phyloP scores from a whole-genome alignment of 495 filamentous ascomycete species.

The Trichoderma virens region DNA sequence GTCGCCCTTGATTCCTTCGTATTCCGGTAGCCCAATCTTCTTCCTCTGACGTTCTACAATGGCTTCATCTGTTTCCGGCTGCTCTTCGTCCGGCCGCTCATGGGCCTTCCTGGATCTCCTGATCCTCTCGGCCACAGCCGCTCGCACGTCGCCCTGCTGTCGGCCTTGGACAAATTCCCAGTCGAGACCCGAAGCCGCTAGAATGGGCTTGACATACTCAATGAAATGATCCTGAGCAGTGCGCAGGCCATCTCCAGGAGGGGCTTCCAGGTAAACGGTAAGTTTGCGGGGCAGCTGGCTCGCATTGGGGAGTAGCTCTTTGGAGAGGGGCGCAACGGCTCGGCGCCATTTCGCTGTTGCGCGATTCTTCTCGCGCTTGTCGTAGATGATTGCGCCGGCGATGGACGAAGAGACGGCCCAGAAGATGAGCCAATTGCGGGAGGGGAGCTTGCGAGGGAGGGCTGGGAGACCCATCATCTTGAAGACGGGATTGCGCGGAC shows the following conservation, averaged over 20 bases:
- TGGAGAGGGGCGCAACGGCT: conserved; percentile 76
- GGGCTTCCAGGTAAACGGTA: conserved; percentile 76
- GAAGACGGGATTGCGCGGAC: conserved; percentile 57
- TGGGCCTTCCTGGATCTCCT: conserved; percentile 58
- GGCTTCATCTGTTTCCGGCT: conserved; percentile 45
- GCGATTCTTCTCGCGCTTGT: conserved; percentile 78
- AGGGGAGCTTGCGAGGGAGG: conserved; percentile 77
- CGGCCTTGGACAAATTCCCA: conserved; percentile 92
- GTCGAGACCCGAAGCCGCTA: conserved; percentile 84
- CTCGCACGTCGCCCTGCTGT: conserved; percentile 79
- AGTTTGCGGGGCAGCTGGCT: conserved; percentile 70
- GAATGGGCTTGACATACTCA: conserved; percentile 88
- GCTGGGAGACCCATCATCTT: conserved; percentile 77
- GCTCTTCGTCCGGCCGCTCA: conserved; percentile 35
- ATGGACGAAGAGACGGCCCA: conserved; percentile 69
- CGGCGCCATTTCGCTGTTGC: conserved; percentile 79
- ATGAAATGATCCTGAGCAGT: conserved; percentile 86
- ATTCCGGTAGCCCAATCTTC: conserved; percentile 57
- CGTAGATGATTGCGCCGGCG: conserved; percentile 72
- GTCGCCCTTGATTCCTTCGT: conserved; percentile 68
- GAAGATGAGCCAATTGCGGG: conserved; percentile 97
- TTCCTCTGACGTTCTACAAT: conserved; percentile 47
- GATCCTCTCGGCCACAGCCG: conserved; percentile 72
- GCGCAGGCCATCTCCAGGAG: conserved; percentile 77
- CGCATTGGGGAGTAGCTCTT: conserved; percentile 61